Percentiles rank a stretch among this genome's conserved stretches.
Conservation (phyloP, 2,329 filamentous ascomycete genomes). For the Colletotrichum orchidophilum region DNA sequence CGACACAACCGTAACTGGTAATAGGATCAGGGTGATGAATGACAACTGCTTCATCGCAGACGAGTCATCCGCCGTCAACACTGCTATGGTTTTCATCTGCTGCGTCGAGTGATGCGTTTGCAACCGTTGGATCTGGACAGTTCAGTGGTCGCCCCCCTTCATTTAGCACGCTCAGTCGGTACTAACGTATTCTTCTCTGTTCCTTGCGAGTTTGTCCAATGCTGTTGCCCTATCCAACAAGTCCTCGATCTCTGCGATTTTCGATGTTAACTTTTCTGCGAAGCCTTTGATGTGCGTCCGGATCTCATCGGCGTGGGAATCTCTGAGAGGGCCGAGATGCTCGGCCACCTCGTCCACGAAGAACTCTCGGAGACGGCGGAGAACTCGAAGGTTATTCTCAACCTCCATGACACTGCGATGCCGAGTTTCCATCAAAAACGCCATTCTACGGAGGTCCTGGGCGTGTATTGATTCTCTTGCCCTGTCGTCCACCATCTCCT, state of each 20-base stretch:
- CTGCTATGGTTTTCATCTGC: constrained; percentile 22
- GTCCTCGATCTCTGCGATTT: constrained; percentile 17
- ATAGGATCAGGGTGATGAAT: constrained; percentile 19
- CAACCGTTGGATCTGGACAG: constrained; percentile 22
- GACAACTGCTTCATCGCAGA: constrained; percentile 27
- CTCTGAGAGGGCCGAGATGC: background rate
- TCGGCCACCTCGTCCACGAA: background rate
- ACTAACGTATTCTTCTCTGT: constrained; percentile 27
- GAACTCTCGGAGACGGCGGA: constrained; percentile 12
- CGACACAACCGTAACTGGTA: constrained; percentile 27
- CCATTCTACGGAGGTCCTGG: constrained; percentile 16
- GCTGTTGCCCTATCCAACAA: constrained; percentile 14
- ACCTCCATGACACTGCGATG: constrained; percentile 4
- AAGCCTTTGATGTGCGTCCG: constrained; percentile 8
- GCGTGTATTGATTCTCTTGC: constrained; percentile 12
- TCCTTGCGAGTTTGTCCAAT: constrained; percentile 17
- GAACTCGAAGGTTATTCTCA: constrained; percentile 18
- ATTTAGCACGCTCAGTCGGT: background rate
- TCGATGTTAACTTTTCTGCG: background rate
- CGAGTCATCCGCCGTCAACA: constrained; percentile 23
- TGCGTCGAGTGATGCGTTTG: constrained; percentile 25
- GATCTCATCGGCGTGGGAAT: background rate
- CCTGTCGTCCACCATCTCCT: background rate
- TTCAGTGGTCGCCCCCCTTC: background rate
- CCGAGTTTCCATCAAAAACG: constrained; percentile 19